Evolutionary conservation across 1,284 basidiomycete genomes (phyloP), one percentile per base, ranked within the genome.

Genomic region (Hemileia vastatrix): DNA sequence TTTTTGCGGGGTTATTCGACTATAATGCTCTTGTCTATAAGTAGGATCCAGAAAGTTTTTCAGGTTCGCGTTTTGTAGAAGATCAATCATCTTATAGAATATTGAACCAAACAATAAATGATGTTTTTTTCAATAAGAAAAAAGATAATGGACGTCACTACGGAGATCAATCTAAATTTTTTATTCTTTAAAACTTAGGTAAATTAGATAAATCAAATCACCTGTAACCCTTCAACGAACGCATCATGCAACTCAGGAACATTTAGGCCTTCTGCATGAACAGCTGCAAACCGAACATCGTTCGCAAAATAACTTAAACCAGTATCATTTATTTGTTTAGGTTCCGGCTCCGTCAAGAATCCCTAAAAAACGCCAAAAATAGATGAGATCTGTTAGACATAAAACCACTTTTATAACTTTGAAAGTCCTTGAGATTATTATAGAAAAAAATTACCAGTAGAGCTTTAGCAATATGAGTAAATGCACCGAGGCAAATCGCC

Each of bases 401-500:
- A 53, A 24, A 13, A 3, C 31, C n/a, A n/a, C n/a, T n/a, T n/a
- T n/a, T n/a, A n/a, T n/a, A 32, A 15, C n/a, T 13, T 36, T 21
- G 4, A 33, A 8, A 55, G 19, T 19, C 5, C 2, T 3, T 43
- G 21, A 23, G 2, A 24, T 49, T 18, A 32, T 3, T 2, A 15
- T 32, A 4, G 21, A 19, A 2, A 15, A 21, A 49, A 11, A 6
- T 47, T 44, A 90, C 93, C 84, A 93, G 87, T 36, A 98, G 79
- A 67, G 86, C 87, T 59, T 86, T 83, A 0, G 90, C 86, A 61
- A 97, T 89, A 72, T 94, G 89, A 33, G 81, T 79, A 44, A 94
- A 81, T 11, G 94, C 92, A 43, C 84, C 86, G 67, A 83, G 82
- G 76, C 95, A 98, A 11, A 90, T 88, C 65, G 87, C 84, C 53